Conservation (phyloP, 805 yeast species). For the Ogataea pini region DNA sequence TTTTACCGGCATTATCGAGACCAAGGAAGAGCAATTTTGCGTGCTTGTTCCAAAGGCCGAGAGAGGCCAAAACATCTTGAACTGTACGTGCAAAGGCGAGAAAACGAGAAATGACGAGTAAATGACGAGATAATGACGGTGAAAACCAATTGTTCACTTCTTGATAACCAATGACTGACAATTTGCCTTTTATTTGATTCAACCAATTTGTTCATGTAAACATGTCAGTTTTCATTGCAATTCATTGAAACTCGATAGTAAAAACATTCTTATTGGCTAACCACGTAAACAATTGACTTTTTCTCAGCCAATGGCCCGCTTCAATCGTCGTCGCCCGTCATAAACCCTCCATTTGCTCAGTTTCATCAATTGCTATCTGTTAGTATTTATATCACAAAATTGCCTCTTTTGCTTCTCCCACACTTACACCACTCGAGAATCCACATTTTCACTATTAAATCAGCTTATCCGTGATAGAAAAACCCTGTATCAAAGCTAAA, state of each 20-base stretch:
- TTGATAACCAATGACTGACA: no score
- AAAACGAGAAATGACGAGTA: neutral
- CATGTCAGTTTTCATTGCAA: no score
- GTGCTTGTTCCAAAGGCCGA: constrained; percentile 90
- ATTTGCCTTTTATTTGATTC: no score
- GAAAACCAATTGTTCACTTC: no score
- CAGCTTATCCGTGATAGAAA: neutral
- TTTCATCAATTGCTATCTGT: constrained; percentile 6
- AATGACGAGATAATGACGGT: no score
- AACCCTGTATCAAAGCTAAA: no score
- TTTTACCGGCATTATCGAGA: constrained; percentile 97
- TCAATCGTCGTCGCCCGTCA: neutral
- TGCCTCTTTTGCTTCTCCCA: neutral
- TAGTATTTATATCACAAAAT: constrained; percentile 4
- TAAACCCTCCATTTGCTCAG: neutral
- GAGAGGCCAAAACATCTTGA: constrained; percentile 73
- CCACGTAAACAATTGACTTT: no score
- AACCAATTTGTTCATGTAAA: no score
- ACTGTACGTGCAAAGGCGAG: constrained; percentile 37
- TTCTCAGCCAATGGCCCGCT: no score
- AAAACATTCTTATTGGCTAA: no score
- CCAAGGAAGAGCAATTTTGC: constrained; percentile 96
- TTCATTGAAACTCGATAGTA: no score
- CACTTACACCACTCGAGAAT: constrained; percentile 42
- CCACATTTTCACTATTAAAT: constrained; percentile 31